Evolutionary conservation across 163 green algal species (phyloP).

Genomic region (Scenedesmus sp.): DNA sequence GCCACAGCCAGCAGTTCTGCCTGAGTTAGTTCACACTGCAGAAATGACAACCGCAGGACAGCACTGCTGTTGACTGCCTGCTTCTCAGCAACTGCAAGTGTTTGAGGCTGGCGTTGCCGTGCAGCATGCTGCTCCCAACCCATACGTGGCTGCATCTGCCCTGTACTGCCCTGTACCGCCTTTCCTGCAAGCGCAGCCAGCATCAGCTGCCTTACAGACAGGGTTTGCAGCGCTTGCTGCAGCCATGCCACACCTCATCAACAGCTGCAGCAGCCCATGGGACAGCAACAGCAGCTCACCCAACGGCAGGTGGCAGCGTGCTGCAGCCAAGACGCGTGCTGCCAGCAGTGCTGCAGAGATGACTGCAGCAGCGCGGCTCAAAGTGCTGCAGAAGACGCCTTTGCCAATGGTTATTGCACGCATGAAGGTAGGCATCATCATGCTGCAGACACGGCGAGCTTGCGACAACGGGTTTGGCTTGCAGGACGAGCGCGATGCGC

Average conservation of each 20-base stretch:
- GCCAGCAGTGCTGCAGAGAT: neutral
- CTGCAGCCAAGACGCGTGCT: neutral
- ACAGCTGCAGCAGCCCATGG: neutral
- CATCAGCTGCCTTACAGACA: neutral
- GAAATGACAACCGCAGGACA: neutral
- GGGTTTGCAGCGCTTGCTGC: conserved; percentile 20
- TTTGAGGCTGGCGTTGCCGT: neutral
- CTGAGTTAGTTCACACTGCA: too few species aligned
- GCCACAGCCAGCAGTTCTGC: neutral
- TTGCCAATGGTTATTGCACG: conserved; percentile 15
- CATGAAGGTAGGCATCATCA: conserved; percentile 16
- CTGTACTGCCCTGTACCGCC: too few species aligned
- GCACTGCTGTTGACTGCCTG: neutral
- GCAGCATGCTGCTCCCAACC: neutral
- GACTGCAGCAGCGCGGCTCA: conserved; percentile 7
- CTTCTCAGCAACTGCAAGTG: neutral
- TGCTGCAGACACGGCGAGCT: neutral
- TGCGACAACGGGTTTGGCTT: too few species aligned
- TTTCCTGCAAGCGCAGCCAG: neutral
- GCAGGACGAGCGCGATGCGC: neutral
- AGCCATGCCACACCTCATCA: neutral
- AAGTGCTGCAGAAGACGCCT: conserved; percentile 4
- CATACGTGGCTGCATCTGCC: neutral
- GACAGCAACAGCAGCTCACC: neutral
- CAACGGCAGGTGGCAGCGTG: neutral